Base-by-base conservation (phyloP, 2,329 filamentous ascomycete genomes). In the Alternaria gaisen region DNA sequence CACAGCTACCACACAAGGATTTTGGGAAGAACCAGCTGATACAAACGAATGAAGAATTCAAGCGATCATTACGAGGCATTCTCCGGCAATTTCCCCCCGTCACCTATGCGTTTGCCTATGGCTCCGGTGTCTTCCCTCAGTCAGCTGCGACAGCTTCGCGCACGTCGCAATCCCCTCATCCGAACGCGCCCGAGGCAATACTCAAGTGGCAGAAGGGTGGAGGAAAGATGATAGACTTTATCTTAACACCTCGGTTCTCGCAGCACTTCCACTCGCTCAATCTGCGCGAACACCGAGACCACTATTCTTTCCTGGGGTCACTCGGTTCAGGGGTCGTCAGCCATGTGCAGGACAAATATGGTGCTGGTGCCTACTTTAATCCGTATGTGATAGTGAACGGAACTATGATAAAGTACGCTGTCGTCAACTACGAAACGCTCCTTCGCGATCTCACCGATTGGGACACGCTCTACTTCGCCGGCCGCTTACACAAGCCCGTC, bases 221-320 rank as follows among this genome's bases (percentile, higher is more conserved):
- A 1, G 93, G 93, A 12, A 97, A 97, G 82, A 97, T 98, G 90
- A 97, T 99, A 66, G 95, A 99, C 80, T 97, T 99, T 77, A 96
- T 99, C 69, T 95, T 99, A 76, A 95, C 94, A 26, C 94, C 98
- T 11, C 92, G 92, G 1, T 92, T 97, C 78, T 93, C 91, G 1
- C 91, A 99, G 76, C 95, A 99, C 80, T 99, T 94, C 92, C 95
- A 99, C 80, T 94, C 91, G 34, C 84, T 99, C 62, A 99, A 99
- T 73, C 84, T 99, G 70, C 85, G 86, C 66, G 91, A 97, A 77
- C 91, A 99, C 75, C 90, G 92, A 8, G 86, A 96, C 72, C 95
- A 99, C 79, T 99, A 99, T 81, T 98, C 94, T 1, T 89, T 87
- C 11, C 83, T 99, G 20, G 92, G 91, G 1, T 90, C 88, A 14